These are phyloP conservation scores for Populus hybrid DNA, from an alignment of 441 rosid species.

Conservation along the genomic window DNA sequence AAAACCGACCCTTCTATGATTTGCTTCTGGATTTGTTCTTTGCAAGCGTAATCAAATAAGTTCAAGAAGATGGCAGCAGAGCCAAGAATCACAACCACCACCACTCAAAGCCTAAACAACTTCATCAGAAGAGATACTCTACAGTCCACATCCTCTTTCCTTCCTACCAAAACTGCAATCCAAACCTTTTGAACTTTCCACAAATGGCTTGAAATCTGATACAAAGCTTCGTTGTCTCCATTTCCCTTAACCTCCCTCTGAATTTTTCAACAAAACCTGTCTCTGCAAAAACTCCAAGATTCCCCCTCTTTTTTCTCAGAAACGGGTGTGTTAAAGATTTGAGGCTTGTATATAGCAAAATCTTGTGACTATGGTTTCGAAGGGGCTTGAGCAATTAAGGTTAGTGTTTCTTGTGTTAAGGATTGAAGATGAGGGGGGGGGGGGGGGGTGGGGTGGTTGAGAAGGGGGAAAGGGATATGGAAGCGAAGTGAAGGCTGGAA, in stretches of 20 bases:
- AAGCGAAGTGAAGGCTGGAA: no score
- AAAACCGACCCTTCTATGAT: no score
- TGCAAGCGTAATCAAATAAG: no score
- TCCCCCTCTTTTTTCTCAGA: background rate
- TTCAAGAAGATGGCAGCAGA: no score
- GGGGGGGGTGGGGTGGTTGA: no score
- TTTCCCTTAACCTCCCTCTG: background rate
- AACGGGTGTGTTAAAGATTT: background rate
- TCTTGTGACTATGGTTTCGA: background rate
- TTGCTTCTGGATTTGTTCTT: no score
- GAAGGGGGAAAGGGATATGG: no score
- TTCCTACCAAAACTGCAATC: background rate
- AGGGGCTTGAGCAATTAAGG: background rate
- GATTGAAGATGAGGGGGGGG: no score
- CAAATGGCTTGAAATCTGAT: constrained; percentile 1
- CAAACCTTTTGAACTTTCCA: background rate
- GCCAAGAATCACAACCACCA: no score
- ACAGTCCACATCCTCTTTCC: no score
- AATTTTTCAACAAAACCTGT: constrained; percentile 2
- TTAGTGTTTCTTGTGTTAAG: background rate
- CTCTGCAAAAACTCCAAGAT: background rate
- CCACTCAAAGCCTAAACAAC: no score
- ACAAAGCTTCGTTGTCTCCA: background rate
- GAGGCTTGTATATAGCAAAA: background rate
- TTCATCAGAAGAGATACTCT: no score